Base-by-base conservation (phyloP, 106 monocot genomes). In the Dendrobium nobile region DNA sequence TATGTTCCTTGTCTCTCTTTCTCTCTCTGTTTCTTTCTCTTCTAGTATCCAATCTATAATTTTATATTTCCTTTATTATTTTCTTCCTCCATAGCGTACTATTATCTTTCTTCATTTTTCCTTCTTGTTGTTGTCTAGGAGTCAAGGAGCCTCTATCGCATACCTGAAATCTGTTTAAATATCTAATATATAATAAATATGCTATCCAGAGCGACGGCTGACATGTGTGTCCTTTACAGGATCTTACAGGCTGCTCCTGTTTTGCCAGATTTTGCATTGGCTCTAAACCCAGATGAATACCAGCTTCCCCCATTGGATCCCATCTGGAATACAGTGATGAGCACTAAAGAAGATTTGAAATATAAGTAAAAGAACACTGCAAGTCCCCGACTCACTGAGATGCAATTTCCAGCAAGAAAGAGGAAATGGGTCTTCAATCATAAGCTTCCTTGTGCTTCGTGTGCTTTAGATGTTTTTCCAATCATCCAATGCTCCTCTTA, bases 271-370 rank as follows among this genome's bases (percentile, higher is more conserved):
- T 88, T 88, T 64, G 82, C 88, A 10, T 59, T 88, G 72, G 84
- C 88, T 18, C 81, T 88, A 54, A 82, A 88, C 75, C 95, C 95
- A n/a, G 95, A 92, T 59, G 95, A 92, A 15, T 95, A 92, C 31
- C 80, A 87, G 47, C 95, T 95, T 82, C 95, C 95, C 54, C 82
- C 77, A 77, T 41, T 82, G 75, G 94, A 94, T 56, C 75, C 84
- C 17, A 68, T 83, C 13, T 94, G 89, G 94, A 85, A 90, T 67
- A 79, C 18, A 28, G 43, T 43, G 6, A n/a, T 9, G 3, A 44
- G 42, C 43, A 44, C 4, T 4, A 74, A 4, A 20, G 19, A 42
- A 19, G 19, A 74, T 20, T 74, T 74, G 44, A 74, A n/a, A 74
- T 17, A 42, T 19, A 43, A 41, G 41, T 73, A 73, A 73, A 73